These are phyloP conservation scores for Cokeromyces recurvatus DNA, from an alignment of 371 early-diverging fungal genomes.

Conservation along the genomic window DNA sequence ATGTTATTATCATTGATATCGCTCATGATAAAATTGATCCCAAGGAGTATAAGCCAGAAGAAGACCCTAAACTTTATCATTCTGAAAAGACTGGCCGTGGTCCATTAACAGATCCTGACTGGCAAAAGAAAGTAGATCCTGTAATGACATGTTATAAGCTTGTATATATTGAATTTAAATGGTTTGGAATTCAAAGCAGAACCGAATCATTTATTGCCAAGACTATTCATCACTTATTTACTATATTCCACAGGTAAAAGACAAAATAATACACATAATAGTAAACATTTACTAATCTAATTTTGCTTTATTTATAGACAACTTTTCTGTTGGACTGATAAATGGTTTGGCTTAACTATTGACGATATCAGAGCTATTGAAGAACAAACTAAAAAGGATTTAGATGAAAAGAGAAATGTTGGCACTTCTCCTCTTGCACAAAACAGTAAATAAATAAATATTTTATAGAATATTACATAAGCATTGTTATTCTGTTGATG, in stretches of 20 bases:
- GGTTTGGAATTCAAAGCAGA: slow-evolving; percentile 61
- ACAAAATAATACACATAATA: slow-evolving; percentile 13
- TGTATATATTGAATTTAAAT: slow-evolving; percentile 67
- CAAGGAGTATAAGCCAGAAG: slow-evolving; percentile 55
- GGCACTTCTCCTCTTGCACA: slow-evolving; percentile 3
- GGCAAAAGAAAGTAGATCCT: slow-evolving; percentile 53
- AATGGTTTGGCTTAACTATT: slow-evolving; percentile 67
- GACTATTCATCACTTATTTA: slow-evolving; percentile 25
- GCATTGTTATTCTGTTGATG: not conserved
- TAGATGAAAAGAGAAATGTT: slow-evolving; percentile 36
- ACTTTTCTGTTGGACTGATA: slow-evolving; percentile 68
- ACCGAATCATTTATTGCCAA: slow-evolving; percentile 53
- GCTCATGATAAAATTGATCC: slow-evolving; percentile 51
- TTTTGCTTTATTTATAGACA: slow-evolving; percentile 36
- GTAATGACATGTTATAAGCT: slow-evolving; percentile 76
- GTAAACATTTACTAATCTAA: no score
- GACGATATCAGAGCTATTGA: slow-evolving; percentile 61
- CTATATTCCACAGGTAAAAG: slow-evolving; percentile 29
- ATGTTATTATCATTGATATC: slow-evolving; percentile 57
- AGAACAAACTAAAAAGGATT: slow-evolving; percentile 56
- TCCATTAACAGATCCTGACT: slow-evolving; percentile 42
- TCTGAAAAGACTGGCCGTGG: slow-evolving; percentile 68
- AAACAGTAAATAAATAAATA: no score
- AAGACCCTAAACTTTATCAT: slow-evolving; percentile 58
- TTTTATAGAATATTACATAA: not conserved